Conservation (phyloP, 2,329 filamentous ascomycete species). For the Ambrosiella beaveri region DNA sequence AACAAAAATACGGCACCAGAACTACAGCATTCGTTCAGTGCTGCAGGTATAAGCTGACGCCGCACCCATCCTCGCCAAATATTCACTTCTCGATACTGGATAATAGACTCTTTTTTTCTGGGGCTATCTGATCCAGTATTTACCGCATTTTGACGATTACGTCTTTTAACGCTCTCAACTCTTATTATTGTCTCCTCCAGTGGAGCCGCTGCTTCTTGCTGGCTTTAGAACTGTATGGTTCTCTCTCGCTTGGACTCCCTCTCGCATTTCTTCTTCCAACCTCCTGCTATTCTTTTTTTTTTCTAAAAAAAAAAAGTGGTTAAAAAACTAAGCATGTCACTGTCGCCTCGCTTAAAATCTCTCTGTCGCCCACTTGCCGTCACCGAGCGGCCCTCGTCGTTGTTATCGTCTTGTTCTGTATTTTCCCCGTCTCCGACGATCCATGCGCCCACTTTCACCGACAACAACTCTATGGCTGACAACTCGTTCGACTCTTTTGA, state of each 20-base stretch:
- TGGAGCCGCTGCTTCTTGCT: not conserved
- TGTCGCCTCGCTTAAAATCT: slow-evolving; percentile 33
- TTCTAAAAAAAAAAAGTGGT: not conserved
- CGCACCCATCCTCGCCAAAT: slow-evolving; percentile 1
- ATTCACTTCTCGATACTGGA: not conserved
- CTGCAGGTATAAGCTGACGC: slow-evolving; percentile 6
- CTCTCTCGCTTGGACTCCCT: slow-evolving; percentile 1
- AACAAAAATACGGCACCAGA: not conserved
- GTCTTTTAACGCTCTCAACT: too few relatives aligned
- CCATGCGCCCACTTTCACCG: slow-evolving; percentile 8
- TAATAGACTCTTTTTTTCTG: not conserved
- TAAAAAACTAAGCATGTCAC: slow-evolving; percentile 18
- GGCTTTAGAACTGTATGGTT: not conserved
- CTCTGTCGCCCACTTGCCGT: slow-evolving; percentile 37
- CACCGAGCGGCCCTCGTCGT: slow-evolving; percentile 25
- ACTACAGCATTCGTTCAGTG: not conserved
- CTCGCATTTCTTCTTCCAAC: not conserved
- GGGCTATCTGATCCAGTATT: not conserved
- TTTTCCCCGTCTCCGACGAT: slow-evolving; percentile 6
- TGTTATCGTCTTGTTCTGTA: not conserved
- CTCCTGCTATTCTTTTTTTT: not conserved
- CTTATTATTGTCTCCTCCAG: not conserved
- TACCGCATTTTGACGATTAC: not conserved
- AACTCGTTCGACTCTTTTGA: slow-evolving; percentile 10
- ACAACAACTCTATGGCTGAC: slow-evolving; percentile 5